Base-by-base conservation (phyloP, 2,329 filamentous ascomycete genomes). In the Scytalidium lignicola region DNA sequence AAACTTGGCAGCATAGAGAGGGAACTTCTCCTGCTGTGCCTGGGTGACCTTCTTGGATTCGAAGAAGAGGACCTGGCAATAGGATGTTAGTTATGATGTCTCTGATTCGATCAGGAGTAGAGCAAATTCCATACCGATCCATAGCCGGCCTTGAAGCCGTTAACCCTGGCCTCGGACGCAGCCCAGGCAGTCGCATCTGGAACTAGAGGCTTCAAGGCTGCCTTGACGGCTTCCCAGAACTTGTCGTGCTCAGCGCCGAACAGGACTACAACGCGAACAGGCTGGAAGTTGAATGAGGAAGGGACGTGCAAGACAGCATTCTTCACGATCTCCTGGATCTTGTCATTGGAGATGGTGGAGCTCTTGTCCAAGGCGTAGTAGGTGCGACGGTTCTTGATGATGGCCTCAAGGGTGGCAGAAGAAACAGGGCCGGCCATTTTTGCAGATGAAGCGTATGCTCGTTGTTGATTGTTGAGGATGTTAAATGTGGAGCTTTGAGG, bases 231-330 rank as follows among this genome's bases (percentile, higher is more conserved):
- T 67, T 88, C 82, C 90, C 90, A 95, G 62, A 93, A 83, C 72
- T 85, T 85, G 62, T 90, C 83, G 74, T 95, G 90, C 68, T 95
- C 86, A 56, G 79, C 79, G 61, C 85, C 84, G 64, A 90, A 78
- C 49, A 95, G 81, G 48, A 95, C 79, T 46, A 93, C 79, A 51
- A 86, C 72, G 51, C 91, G 85, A 58, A 88, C 86, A 58, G 83
- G 83, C 74, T 96, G 91, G 40, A 83, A 87, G 82, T 96, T 96
- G 84, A 96, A 96, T 56, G 85, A 83, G 46, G 81, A 86, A 40
- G 90, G 90, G 1, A 85, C 76, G 66, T 88, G 75, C 54, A 80
- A 72, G 59, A 91, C 74, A 50, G 81, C 74, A 58, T 78, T 68
- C 67, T 76, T 70, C 64, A 82, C 77, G 62, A 90, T 78, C 61